phyloP scores from a whole-genome alignment of 2,329 filamentous ascomycete species.

The Apiospora arundinis region DNA sequence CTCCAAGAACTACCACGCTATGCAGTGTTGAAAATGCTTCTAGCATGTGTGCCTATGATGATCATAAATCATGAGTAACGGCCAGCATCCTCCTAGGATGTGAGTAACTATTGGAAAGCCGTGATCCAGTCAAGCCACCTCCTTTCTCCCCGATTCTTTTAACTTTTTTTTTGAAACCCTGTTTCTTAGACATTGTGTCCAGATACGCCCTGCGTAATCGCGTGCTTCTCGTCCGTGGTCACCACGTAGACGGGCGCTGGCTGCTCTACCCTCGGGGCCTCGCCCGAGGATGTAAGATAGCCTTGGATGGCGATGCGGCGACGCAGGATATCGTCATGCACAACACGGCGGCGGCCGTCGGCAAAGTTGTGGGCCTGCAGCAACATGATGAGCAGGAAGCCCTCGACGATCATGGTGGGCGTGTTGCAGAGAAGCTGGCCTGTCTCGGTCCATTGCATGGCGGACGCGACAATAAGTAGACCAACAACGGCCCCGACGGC shows the following conservation, averaged over 20 bases:
- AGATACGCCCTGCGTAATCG: background rate
- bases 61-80: background rate
- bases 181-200: constrained; percentile 3
- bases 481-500: constrained; percentile 1
- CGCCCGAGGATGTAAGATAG: background rate
- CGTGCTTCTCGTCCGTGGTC: background rate
- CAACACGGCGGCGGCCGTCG: constrained; percentile 32
- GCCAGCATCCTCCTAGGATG: constrained; percentile 4
- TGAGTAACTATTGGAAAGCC: background rate
- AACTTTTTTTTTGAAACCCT: background rate
- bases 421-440: constrained; percentile 44
- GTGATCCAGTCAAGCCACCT: constrained; percentile 2
- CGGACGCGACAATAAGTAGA: constrained; percentile 37
- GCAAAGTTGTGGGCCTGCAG: constrained; percentile 41
- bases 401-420: constrained; percentile 43
- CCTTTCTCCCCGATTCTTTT: background rate
- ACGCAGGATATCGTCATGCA: constrained; percentile 32
- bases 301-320: constrained; percentile 20
- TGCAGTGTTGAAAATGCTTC: constrained; percentile 3
- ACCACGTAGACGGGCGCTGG: background rate
- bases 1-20: constrained; percentile 2
- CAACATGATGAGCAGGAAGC: constrained; percentile 39
- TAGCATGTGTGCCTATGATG: background rate
- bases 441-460: constrained; percentile 40
- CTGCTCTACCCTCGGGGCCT: background rate